These are phyloP conservation scores for Eimeria brunetti DNA, from an alignment of 169 alveolate genomes.

Conservation along the genomic window DNA sequence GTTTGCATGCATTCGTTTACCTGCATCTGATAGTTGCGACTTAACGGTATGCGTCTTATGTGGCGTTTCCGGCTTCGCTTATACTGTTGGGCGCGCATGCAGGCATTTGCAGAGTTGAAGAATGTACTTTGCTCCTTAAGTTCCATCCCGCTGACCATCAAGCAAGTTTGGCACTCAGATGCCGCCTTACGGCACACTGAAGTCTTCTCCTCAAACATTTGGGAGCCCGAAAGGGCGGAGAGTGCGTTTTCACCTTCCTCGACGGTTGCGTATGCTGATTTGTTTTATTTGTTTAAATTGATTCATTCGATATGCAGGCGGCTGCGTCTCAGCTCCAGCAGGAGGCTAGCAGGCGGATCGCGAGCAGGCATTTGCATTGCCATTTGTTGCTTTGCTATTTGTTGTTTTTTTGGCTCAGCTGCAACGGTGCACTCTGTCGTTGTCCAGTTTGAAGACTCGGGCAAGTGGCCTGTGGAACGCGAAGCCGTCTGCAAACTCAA, in stretches of 20 bases:
- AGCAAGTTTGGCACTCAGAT: constrained; percentile 72
- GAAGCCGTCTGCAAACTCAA: constrained; percentile 66
- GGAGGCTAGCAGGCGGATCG: background rate
- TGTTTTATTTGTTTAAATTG: background rate
- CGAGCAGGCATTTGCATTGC: background rate
- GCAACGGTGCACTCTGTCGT: constrained; percentile 75
- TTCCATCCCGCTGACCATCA: constrained; percentile 73
- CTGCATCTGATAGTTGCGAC: background rate
- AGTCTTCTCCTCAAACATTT: constrained; percentile 38
- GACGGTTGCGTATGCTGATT: background rate
- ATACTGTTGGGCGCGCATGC: background rate
- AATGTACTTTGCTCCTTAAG: constrained; percentile 73
- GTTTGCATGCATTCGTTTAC: background rate
- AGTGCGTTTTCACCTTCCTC: background rate
- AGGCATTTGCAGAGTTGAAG: constrained; percentile 76
- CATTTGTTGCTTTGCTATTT: background rate
- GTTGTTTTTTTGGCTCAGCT: constrained; percentile 21
- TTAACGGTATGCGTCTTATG: background rate
- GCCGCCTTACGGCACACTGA: constrained; percentile 74
- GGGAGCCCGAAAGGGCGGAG: constrained; percentile 34
- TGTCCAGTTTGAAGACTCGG: constrained; percentile 76
- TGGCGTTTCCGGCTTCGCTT: background rate
- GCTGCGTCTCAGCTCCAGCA: background rate
- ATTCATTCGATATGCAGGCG: background rate
- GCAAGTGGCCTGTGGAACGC: constrained; percentile 79